Conservation (phyloP, 225 moss, liverwort and hornwort genomes). For the Antitrichia curtipendula region DNA sequence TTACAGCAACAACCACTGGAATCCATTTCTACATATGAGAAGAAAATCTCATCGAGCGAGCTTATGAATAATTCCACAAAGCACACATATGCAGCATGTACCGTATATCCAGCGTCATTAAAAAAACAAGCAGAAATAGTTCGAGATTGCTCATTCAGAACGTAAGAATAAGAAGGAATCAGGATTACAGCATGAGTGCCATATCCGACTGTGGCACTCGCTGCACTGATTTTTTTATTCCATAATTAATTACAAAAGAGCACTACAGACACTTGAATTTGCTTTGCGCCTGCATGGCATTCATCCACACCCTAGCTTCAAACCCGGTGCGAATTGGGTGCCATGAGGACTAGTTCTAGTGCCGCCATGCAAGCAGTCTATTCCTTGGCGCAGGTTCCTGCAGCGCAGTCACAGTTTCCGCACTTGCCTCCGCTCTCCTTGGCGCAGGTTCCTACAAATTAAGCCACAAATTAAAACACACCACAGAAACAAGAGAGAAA, state of each 20-base stretch:
- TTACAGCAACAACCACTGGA: neutral
- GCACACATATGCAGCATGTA: neutral
- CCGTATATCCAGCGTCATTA: neutral
- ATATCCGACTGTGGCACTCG: neutral
- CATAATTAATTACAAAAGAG: neutral
- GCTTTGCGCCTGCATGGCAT: neutral
- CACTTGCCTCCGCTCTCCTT: slow-evolving; percentile 37
- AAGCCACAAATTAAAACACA: neutral
- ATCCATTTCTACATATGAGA: neutral
- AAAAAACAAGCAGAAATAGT: neutral
- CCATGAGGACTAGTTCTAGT: neutral
- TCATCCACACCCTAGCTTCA: neutral
- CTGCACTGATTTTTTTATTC: neutral
- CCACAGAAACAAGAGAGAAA: neutral
- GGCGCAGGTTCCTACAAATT: slow-evolving; percentile 11
- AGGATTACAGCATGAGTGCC: neutral
- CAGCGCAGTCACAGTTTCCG: slow-evolving; percentile 29
- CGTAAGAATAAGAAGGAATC: neutral
- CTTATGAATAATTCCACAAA: neutral
- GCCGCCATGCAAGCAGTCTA: neutral
- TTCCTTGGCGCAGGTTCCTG: slow-evolving; percentile 35
- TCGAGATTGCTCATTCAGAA: neutral
- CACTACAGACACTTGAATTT: neutral
- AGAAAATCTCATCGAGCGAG: neutral
- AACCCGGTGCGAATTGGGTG: neutral